These are phyloP conservation scores for Cystobasidium pallidum DNA, from an alignment of 1,284 basidiomycete genomes.

Conservation along the genomic window DNA sequence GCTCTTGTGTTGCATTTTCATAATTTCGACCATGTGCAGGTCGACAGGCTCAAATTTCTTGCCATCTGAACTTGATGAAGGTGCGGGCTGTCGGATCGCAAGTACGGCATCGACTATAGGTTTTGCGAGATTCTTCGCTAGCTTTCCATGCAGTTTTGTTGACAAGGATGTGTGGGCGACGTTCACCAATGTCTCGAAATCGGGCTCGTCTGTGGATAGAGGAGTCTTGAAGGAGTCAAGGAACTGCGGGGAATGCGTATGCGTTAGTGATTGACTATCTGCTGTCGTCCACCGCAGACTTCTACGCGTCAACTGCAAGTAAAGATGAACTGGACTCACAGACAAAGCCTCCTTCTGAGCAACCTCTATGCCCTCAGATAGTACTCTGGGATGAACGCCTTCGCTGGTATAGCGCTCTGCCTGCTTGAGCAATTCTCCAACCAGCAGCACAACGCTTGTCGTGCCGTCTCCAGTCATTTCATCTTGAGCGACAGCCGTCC, in stretches of 20 bases:
- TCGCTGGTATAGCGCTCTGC: conserved; percentile 97
- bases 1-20: conserved; percentile 99
- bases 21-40: conserved; percentile 98
- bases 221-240: conserved; percentile 81
- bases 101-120: conserved; percentile 95
- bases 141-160: conserved; percentile 82
- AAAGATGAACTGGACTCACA: conserved; percentile 61
- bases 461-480: conserved; percentile 99
- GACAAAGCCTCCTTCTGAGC: conserved; percentile 92
- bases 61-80: conserved; percentile 8
- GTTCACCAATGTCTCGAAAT: conserved; percentile 86
- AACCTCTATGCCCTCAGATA: conserved; percentile 93
- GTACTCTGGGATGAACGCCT: conserved; percentile 95
- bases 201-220: conserved; percentile 64
- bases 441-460: conserved; percentile 93
- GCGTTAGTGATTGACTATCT: background rate
- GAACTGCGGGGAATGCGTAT: too few species aligned
- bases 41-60: conserved; percentile 76
- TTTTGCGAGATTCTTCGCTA: conserved; percentile 86
- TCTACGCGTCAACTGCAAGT: background rate
- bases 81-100: conserved; percentile 70
- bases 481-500: conserved; percentile 97
- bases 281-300: background rate
- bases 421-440: conserved; percentile 96
- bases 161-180: conserved; percentile 93